Base-by-base conservation (phyloP, 2,329 filamentous ascomycete genomes). In the Didymella segeticola region DNA sequence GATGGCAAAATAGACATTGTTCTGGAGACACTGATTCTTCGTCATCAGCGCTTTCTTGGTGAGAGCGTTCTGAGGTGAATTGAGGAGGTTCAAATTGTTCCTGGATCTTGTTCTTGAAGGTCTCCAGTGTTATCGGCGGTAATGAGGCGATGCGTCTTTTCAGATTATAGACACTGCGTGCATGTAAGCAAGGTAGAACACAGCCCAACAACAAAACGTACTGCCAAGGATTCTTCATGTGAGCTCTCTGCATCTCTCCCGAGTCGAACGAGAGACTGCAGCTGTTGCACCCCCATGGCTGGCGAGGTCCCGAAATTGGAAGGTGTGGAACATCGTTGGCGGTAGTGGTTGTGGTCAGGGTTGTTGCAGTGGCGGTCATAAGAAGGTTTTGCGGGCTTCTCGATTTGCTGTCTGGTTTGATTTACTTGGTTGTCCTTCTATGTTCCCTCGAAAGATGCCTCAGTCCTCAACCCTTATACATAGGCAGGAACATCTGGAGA, bases 211-310 rank as follows among this genome's bases (percentile, higher is more conserved):
- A 2, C 29, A 4, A 12, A n/a, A 41, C 49, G 11, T 52, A 47
- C 49, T 52, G 49, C 49, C 49, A 52, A 6, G 34, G 10, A 19
- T 9, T 36, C 29, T 52, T 52, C 49, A 46, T 46, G 36, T 52
- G 49, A 1, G 33, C 27, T 25, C 49, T 41, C 10, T 52, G 49
- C 10, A 25, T 23, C 5, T 41, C 26, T 10, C 42, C 36, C 14
- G 15, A 34, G 23, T 15, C n/a, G 15, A 52, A 52, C 1, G 15
- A 34, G 10, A 52, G 34, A 11, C 17, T 10, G 10, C 49, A 52
- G 29, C 20, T 36, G 14, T 23, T 29, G 10, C 49, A 52, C 17
- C 26, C 19, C 42, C 49, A 46, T 12, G 12, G 19, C 10, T 17
- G 42, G 8, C 42, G 49, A 7, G 19, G 2, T 5, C 11, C 17